Percentiles rank a stretch among this genome's conserved stretches.
Conservation (phyloP, 2,329 filamentous ascomycete species). For the Dothideomycetes sp. region DNA sequence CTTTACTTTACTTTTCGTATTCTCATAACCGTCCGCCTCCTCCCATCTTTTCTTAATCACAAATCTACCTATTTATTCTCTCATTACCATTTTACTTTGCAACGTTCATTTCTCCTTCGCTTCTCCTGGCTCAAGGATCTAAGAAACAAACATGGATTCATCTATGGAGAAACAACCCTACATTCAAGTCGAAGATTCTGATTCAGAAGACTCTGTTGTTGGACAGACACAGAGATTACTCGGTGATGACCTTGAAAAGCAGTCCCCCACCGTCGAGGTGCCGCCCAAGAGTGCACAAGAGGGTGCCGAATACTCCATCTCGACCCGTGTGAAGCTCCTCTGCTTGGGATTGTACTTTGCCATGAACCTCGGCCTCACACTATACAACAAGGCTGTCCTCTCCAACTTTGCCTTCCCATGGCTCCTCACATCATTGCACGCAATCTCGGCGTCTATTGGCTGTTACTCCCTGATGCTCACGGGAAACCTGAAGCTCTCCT, state of each 20-base stretch:
- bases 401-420: constrained; percentile 50
- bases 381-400: constrained; percentile 50
- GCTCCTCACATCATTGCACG: constrained; percentile 51
- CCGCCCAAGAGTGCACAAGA: constrained; percentile 8
- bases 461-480: constrained; percentile 43
- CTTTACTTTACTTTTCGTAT: too few species aligned
- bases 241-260: constrained; percentile 10
- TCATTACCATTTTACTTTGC: too few species aligned
- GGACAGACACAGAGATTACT: constrained; percentile 8
- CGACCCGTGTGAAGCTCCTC: constrained; percentile 13
- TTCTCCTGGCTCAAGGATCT: too few species aligned
- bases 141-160: constrained; percentile 7
- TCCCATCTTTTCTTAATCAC: too few species aligned
- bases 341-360: constrained; percentile 37
- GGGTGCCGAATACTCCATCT: constrained; percentile 12
- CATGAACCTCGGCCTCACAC: constrained; percentile 42
- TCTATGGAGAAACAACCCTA: constrained; percentile 5
- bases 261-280: not conserved
- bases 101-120: too few species aligned
- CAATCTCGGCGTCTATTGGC: constrained; percentile 49
- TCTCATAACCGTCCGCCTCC: too few species aligned
- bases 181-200: constrained; percentile 4
- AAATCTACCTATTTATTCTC: too few species aligned
- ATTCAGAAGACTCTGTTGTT: not conserved
- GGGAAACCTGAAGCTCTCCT: constrained; percentile 43